phyloP scores from a whole-genome alignment of 2,329 filamentous ascomycete species.

The Xylariaceae sp. region DNA sequence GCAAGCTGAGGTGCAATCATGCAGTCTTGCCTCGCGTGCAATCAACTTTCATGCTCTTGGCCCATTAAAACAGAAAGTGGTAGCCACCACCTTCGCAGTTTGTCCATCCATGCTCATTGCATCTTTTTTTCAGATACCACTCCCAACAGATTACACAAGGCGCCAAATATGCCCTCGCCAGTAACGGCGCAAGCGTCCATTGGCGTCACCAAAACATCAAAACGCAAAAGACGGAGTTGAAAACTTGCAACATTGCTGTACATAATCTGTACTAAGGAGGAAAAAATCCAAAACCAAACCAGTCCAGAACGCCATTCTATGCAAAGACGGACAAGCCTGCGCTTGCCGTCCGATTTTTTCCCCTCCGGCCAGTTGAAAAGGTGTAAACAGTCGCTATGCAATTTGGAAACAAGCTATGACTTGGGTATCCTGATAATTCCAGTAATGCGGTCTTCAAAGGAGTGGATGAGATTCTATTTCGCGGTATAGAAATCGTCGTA shows the following conservation, averaged over 20 bases:
- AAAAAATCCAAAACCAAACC: conserved; percentile 11
- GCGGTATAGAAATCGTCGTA: conserved; percentile 36
- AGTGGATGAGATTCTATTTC: conserved; percentile 38
- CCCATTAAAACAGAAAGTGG: conserved; percentile 24
- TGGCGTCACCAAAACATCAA: conserved; percentile 9
- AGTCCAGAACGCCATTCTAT: conserved; percentile 34
- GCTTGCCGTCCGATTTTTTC: conserved; percentile 30
- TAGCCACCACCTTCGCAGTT: conserved; percentile 22
- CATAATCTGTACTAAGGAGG: conserved; percentile 7
- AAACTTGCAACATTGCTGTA: neutral
- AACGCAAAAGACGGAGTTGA: neutral
- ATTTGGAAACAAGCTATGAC: conserved; percentile 42
- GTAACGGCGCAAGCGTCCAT: conserved; percentile 12
- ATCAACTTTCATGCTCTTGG: conserved; percentile 24
- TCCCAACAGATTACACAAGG: conserved; percentile 5
- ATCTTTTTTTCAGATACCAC: neutral
- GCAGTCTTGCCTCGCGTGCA: conserved; percentile 16
- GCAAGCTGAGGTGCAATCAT: conserved; percentile 20
- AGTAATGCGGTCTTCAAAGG: conserved; percentile 34
- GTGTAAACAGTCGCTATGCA: conserved; percentile 53
- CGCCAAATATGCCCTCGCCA: conserved; percentile 26
- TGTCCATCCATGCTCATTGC: conserved; percentile 12
- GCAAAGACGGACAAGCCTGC: conserved; percentile 31
- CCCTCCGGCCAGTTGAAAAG: conserved; percentile 28
- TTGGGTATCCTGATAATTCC: conserved; percentile 35